phyloP scores from a whole-genome alignment of 371 early-diverging fungal species.

The Racocetra persica region DNA sequence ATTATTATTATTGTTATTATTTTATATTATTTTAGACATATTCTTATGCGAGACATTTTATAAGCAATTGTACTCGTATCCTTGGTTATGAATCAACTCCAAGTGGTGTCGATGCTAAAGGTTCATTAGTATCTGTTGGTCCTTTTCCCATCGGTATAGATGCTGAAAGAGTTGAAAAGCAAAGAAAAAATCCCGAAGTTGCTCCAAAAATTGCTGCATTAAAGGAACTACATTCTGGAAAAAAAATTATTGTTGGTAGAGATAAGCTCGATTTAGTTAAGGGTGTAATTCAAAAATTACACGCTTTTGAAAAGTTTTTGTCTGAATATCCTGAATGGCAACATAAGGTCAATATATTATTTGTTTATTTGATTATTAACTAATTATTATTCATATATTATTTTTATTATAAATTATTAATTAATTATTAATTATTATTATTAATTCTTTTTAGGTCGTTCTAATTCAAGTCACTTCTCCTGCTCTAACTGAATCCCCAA shows the following conservation, averaged over 20 bases:
- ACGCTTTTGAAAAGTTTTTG: slow-evolving; percentile 94
- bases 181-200: slow-evolving; percentile 59
- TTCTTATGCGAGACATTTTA: slow-evolving; percentile 95
- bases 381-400: not conserved
- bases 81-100: slow-evolving; percentile 88
- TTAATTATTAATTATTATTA: not conserved
- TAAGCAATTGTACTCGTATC: slow-evolving; percentile 90
- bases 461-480: slow-evolving; percentile 83
- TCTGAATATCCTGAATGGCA: slow-evolving; percentile 89
- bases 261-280: slow-evolving; percentile 99
- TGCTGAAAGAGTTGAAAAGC: slow-evolving; percentile 58
- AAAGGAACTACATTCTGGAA: slow-evolving; percentile 88
- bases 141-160: slow-evolving; percentile 99
- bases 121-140: slow-evolving; percentile 79
- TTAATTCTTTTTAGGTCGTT: slow-evolving; percentile 67
- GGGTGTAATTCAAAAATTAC: slow-evolving; percentile 96
- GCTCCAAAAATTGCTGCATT: slow-evolving; percentile 77
- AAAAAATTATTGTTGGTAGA: slow-evolving; percentile 95
- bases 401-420: not conserved
- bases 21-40: slow-evolving; percentile 71
- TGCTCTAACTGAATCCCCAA: slow-evolving; percentile 61
- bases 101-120: slow-evolving; percentile 75
- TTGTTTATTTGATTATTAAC: not conserved
- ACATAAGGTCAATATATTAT: slow-evolving; percentile 62
- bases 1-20: not conserved